Conservation (phyloP, 2,329 filamentous ascomycete genomes). For the Fusarium sp. region DNA sequence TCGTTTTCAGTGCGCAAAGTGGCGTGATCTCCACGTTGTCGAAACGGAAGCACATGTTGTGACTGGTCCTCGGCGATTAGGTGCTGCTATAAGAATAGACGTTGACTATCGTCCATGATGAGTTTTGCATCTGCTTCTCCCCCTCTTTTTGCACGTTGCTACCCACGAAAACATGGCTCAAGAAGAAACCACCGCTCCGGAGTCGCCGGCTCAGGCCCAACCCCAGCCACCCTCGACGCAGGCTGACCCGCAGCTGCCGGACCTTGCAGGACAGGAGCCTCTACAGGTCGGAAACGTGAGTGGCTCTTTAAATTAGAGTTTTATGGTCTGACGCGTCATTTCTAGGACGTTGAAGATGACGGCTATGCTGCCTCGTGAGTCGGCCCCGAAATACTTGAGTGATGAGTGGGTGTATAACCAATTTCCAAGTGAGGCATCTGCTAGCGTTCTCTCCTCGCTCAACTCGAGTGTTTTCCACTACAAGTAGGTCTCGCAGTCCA, state of each 20-base stretch:
- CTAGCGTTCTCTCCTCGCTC: not conserved
- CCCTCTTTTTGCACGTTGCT: not conserved
- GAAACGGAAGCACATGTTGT: not conserved
- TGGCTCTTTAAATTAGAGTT: not conserved
- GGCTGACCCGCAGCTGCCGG: not conserved
- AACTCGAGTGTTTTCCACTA: not conserved
- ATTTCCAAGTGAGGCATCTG: not conserved
- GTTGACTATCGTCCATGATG: not conserved
- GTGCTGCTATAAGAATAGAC: not conserved
- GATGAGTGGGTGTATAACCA: not conserved
- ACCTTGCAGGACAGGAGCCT: not conserved
- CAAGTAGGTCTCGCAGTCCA: not conserved
- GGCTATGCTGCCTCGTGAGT: not conserved
- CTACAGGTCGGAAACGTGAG: not conserved
- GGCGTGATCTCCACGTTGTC: not conserved
- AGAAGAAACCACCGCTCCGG: not conserved
- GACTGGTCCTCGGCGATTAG: not conserved
- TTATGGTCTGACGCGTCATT: not conserved
- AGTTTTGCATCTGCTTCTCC: not conserved
- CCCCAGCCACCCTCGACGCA: not conserved
- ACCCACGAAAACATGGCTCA: not conserved
- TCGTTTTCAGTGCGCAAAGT: not conserved
- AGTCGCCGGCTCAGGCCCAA: not conserved
- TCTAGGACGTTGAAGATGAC: not conserved
- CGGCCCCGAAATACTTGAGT: not conserved